Evolutionary conservation across 2,329 filamentous ascomycete species (phyloP).

Genomic region (Chrysosporium queenslandicum): DNA sequence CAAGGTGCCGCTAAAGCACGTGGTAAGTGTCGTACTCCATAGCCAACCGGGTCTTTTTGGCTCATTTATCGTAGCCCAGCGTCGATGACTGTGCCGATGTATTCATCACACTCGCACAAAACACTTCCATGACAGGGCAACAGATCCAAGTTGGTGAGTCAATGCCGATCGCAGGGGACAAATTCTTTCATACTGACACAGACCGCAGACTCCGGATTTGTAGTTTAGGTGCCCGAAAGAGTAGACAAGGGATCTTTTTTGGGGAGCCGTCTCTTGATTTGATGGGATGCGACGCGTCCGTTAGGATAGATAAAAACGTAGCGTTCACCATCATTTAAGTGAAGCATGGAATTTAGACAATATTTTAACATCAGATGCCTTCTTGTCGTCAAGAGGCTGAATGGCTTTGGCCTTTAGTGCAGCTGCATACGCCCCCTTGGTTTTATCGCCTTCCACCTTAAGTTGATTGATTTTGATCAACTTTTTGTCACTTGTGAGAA

Average conservation of each 20-base stretch:
- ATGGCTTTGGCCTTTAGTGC: constrained; percentile 35
- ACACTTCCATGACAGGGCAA: constrained; percentile 40
- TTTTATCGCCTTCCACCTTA: constrained; percentile 34
- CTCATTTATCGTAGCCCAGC: constrained; percentile 25
- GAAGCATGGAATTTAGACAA: constrained; percentile 26
- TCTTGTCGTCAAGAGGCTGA: constrained; percentile 22
- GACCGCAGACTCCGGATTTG: constrained; percentile 27
- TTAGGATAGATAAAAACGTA: not conserved
- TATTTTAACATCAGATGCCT: constrained; percentile 19
- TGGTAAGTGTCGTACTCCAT: constrained; percentile 31
- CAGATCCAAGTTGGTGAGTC: constrained; percentile 35
- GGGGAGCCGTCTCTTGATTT: no score
- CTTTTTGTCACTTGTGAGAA: constrained; percentile 31
- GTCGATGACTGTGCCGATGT: constrained; percentile 36
- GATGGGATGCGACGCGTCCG: not conserved
- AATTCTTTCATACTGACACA: not conserved
- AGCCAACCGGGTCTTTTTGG: not conserved
- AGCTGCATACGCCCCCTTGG: constrained; percentile 28
- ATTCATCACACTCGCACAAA: constrained; percentile 35
- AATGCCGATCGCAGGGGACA: not conserved
- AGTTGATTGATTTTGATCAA: constrained; percentile 30
- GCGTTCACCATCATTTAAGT: constrained; percentile 21
- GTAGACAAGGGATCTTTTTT: no score
- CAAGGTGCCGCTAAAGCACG: constrained; percentile 51
- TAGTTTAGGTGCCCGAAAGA: no score